Evolutionary conservation across 108 stramenopile species (phyloP), one percentile per base, ranked within the genome.

Genomic region (Cyclotella kingstonii): DNA sequence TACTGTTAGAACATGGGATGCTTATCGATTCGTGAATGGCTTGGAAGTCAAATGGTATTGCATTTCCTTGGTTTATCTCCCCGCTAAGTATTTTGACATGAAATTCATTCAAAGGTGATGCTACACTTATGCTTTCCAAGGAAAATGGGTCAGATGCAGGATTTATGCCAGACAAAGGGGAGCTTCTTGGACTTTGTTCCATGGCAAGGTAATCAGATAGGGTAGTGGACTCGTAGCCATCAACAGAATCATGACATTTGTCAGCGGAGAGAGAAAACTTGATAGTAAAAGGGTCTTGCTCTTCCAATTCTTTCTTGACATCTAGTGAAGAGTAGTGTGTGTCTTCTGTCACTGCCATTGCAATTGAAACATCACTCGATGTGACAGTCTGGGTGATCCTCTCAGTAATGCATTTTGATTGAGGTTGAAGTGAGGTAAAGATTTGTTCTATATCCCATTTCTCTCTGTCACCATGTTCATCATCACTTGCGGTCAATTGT

Each of bases 371-470:
- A n/a, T n/a, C n/a, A n/a, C n/a, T n/a, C n/a, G n/a, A n/a, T n/a
- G n/a, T n/a, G n/a, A n/a, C n/a, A n/a, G n/a, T n/a, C 30, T 12
- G 3, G 31, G 28, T 14, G 21, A 29, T 23, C 21, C 15, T 30
- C 29, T 46, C 14, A 31, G 15, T 21, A 14, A 22, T 43, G 40
- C 30, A 27, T 19, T 42, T 44, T 22, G 42, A 64, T 11, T 41
- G 31, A 42, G 40, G 63, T 14, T 64, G 28, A 23, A 51, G 63
- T 12, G 63, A 51, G 50, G 30, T 18, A 21, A 64, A 64, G 2
- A 61, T 49, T 12, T 47, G 35, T 61, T 61, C 60, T 22, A 43
- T 47, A 48, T 61, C 60, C 60, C 60, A 60, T 12, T 17, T 6
- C 22, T 26, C 1, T 10, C 39, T 7, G 25, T 40, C 56, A n/a